Evolutionary conservation across 495 filamentous ascomycete species (phyloP).

Genomic region (Talaromyces wortmannii): DNA sequence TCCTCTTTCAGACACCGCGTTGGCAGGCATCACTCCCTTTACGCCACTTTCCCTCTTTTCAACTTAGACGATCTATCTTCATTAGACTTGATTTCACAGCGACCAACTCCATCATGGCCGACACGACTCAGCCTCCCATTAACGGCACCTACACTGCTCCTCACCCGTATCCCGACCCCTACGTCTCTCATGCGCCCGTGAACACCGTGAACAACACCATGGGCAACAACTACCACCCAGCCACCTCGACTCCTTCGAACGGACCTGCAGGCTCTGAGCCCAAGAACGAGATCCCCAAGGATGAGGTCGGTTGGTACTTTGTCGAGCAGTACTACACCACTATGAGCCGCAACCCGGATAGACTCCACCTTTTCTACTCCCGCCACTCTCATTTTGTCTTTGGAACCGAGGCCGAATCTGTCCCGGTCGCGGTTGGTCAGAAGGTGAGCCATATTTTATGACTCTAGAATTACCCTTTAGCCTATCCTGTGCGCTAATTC

Average conservation of each 20-base stretch:
- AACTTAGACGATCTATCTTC: background rate
- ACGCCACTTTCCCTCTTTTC: background rate
- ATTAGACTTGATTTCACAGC: constrained; percentile 8
- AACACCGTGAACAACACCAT: constrained; percentile 18
- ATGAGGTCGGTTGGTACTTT: constrained; percentile 98
- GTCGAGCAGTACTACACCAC: constrained; percentile 99
- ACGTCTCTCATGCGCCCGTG: constrained; percentile 23
- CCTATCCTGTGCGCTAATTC: constrained; percentile 2
- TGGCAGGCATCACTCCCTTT: background rate
- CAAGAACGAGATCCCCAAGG: constrained; percentile 53
- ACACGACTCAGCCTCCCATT: constrained; percentile 34
- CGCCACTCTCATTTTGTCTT: constrained; percentile 78
- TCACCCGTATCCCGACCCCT: constrained; percentile 30
- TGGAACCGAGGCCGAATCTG: constrained; percentile 79
- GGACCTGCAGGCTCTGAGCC: constrained; percentile 27
- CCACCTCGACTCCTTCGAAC: constrained; percentile 35
- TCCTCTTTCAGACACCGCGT: background rate
- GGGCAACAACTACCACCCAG: constrained; percentile 37
- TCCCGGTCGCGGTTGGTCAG: constrained; percentile 75
- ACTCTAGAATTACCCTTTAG: constrained; percentile 5
- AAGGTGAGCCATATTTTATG: constrained; percentile 60
- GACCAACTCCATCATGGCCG: constrained; percentile 25
- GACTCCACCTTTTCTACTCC: constrained; percentile 83
- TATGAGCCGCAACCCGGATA: constrained; percentile 87
- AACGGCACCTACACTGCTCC: constrained; percentile 40